These are phyloP conservation scores for Cylindrotheca closterium DNA, from an alignment of 108 stramenopile species.

Conservation along the genomic window DNA sequence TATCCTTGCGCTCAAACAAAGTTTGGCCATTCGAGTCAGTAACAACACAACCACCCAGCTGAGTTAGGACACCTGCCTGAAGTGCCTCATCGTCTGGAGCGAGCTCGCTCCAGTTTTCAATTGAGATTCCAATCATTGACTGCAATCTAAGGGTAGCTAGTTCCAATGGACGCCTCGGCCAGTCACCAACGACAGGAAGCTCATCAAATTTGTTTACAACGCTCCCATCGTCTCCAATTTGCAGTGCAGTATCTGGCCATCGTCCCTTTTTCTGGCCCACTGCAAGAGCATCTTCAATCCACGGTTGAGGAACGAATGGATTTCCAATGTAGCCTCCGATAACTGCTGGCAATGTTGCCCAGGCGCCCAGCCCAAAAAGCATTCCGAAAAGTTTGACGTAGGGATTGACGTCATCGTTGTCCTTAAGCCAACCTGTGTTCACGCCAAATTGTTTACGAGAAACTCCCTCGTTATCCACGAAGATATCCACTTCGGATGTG, in stretches of 20 bases:
- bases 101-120: constrained; percentile 80
- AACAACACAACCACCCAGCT: constrained; percentile 80
- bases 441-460: constrained; percentile 80
- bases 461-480: constrained; percentile 73
- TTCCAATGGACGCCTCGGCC: constrained; percentile 87
- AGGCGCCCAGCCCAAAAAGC: constrained; percentile 88
- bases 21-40: constrained; percentile 40
- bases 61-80: constrained; percentile 77
- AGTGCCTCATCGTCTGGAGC: constrained; percentile 72
- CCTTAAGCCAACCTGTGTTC: constrained; percentile 72
- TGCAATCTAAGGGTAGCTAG: constrained; percentile 87
- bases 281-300: constrained; percentile 88
- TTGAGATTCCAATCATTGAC: constrained; percentile 85
- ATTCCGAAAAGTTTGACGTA: constrained; percentile 89
- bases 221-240: constrained; percentile 49
- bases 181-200: constrained; percentile 78
- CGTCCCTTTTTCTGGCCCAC: constrained; percentile 70
- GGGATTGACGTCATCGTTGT: constrained; percentile 74
- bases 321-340: constrained; percentile 92
- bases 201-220: constrained; percentile 70
- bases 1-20: constrained; percentile 76
- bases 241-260: constrained; percentile 84
- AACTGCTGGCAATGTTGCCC: constrained; percentile 90
- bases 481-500: constrained; percentile 46
- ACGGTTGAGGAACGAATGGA: constrained; percentile 76